Conservation (phyloP, 306 rosid genomes). For the cucumber (Cucumis sativus) region DNA sequence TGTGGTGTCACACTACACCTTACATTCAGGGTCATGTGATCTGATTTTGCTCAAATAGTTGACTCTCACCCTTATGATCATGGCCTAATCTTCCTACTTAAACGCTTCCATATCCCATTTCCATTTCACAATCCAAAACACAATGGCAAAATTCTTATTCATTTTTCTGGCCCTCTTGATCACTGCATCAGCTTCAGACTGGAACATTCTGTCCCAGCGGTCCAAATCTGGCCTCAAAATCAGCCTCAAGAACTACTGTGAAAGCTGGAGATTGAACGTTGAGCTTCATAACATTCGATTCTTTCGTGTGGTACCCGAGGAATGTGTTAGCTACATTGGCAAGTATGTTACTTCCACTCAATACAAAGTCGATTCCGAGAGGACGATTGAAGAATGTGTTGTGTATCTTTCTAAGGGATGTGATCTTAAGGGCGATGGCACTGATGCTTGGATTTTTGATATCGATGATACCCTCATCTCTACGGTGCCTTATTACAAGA, state of each 20-base stretch:
- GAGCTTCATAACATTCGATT: conserved; percentile 51
- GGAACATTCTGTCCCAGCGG: conserved; percentile 41
- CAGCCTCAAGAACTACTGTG: conserved; percentile 50
- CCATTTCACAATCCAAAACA: neutral
- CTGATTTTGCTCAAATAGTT: neutral
- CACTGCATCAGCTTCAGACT: conserved; percentile 26
- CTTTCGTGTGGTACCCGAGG: conserved; percentile 51
- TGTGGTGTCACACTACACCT: neutral
- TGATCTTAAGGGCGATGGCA: conserved; percentile 31
- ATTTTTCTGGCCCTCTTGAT: conserved; percentile 15
- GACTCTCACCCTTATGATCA: neutral
- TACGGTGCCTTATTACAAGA: conserved; percentile 44
- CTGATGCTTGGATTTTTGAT: conserved; percentile 70
- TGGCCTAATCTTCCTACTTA: neutral
- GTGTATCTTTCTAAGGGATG: conserved; percentile 44
- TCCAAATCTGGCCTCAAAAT: conserved; percentile 20
- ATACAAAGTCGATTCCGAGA: conserved; percentile 39
- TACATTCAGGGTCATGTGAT: neutral
- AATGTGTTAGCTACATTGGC: conserved; percentile 31
- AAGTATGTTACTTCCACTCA: conserved; percentile 40
- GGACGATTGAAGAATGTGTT: conserved; percentile 27
- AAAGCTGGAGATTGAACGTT: conserved; percentile 60
- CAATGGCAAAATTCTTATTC: conserved; percentile 20
- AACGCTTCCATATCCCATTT: neutral
- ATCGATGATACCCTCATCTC: conserved; percentile 53